Conservation (phyloP, 2,329 filamentous ascomycete genomes). For the Venturia effusa region DNA sequence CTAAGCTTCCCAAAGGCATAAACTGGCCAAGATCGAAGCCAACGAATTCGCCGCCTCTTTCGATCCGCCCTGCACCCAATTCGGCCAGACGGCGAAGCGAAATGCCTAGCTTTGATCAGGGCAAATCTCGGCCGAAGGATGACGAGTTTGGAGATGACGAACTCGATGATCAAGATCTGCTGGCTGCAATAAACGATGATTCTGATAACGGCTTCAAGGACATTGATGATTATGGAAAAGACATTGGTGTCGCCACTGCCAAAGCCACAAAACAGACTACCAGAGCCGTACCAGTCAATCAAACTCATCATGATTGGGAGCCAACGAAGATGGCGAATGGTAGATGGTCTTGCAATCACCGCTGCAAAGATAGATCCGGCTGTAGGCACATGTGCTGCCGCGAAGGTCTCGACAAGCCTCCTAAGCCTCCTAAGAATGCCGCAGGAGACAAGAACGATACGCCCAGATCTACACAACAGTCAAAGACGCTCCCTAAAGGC, state of each 20-base stretch:
- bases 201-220: constrained; percentile 33
- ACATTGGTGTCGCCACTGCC: constrained; percentile 9
- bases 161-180: constrained; percentile 43
- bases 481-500: neutral
- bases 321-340: constrained; percentile 53
- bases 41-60: constrained; percentile 5
- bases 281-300: neutral
- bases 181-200: constrained; percentile 25
- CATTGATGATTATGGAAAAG: constrained; percentile 36
- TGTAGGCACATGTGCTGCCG: constrained; percentile 67
- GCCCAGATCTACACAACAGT: neutral
- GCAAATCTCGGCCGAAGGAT: constrained; percentile 10
- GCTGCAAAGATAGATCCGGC: constrained; percentile 48
- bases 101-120: constrained; percentile 12
- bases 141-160: constrained; percentile 45
- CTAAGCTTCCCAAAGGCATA: constrained; percentile 32
- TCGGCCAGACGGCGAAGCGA: constrained; percentile 20
- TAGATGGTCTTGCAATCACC: constrained; percentile 64
- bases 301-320: constrained; percentile 18
- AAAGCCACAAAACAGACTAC: constrained; percentile 12
- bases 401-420: constrained; percentile 57
- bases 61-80: constrained; percentile 14
- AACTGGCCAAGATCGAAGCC: constrained; percentile 28
- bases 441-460: neutral
- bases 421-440: constrained; percentile 34